Evolutionary conservation across 129 eudicot genomes (phyloP).

Genomic region (Helichrysum umbraculigerum): DNA sequence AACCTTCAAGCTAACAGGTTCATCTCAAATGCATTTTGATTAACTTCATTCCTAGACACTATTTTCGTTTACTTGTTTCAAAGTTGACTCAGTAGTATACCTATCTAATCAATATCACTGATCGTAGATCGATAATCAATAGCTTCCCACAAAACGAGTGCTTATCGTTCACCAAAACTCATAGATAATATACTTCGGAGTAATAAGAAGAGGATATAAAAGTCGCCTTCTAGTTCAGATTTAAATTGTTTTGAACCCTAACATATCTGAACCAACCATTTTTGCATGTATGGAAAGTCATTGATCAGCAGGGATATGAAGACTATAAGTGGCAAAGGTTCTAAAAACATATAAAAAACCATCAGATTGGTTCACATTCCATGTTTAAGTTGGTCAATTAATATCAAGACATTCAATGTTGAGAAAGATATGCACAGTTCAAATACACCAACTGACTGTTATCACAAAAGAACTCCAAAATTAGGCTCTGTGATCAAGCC

Average conservation of each 20-base stretch:
- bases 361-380: slow-evolving; percentile 28
- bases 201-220: too few species aligned
- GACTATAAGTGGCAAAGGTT: background rate
- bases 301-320: background rate
- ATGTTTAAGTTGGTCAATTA: slow-evolving; percentile 25
- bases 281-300: background rate
- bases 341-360: slow-evolving; percentile 2
- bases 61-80: background rate
- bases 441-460: slow-evolving; percentile 26
- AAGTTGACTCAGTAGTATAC: background rate
- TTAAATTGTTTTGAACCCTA: too few species aligned
- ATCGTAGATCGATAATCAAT: background rate
- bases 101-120: background rate
- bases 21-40: background rate
- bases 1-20: background rate
- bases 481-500: slow-evolving; percentile 35
- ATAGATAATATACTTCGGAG: too few species aligned
- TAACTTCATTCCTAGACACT: background rate
- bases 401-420: slow-evolving; percentile 29
- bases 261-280: too few species aligned
- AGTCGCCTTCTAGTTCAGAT: too few species aligned
- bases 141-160: background rate
- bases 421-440: slow-evolving; percentile 31
- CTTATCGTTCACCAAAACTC: background rate
- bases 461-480: slow-evolving; percentile 23